Evolutionary conservation across 1,284 basidiomycete species (phyloP), one percentile per base, ranked within the genome.

Genomic region (Moesziomyces sp.): DNA sequence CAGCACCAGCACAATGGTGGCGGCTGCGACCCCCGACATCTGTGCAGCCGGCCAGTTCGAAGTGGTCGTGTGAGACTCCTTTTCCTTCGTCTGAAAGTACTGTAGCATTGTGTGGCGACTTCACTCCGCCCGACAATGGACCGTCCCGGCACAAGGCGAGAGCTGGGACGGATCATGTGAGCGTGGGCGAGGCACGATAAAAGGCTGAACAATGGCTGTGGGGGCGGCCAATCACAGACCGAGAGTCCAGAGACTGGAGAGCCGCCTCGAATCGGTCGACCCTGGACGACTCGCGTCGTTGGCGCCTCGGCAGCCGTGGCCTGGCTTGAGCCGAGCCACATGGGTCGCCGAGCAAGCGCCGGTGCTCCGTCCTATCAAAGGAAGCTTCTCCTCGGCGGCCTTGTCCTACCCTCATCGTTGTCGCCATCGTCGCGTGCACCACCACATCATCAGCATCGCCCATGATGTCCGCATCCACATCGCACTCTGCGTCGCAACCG

Each of bases 181-280:
- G 30, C 30, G 30, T 33, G 30, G 13, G 11, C 30, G 30, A 33
- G 30, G 30, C 30, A 10, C 30, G 30, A 10, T 3, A 1, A 2
- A 13, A 10, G 30, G 10, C 13, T 33, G 10, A 10, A 33, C 30
- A 11, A 33, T 9, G 18, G 38, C 23, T 57, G 58, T 53, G 57
- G 49, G 57, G 43, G 46, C 35, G 35, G 11, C 58, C 58, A 61
- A 61, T 54, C 49, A 58, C 33, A 46, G 30, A 33, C 30, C 30
- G 30, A 33, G 30, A 13, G 11, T 8, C 30, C 30, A 4, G 30
- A 13, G 30, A 33, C 30, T 10, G 30, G 30, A 10, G 30, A 33
- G 30, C 13, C 30, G 30, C 30, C 30, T 33, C 38, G 18, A 40
- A 40, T 40, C 35, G 35, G 16, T 35, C 13, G 35, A 14, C 2